Percentiles rank a stretch among this genome's conserved stretches.
Conservation (phyloP, 768 basidiomycete genomes). For the Termitomyces eurrhizus region DNA sequence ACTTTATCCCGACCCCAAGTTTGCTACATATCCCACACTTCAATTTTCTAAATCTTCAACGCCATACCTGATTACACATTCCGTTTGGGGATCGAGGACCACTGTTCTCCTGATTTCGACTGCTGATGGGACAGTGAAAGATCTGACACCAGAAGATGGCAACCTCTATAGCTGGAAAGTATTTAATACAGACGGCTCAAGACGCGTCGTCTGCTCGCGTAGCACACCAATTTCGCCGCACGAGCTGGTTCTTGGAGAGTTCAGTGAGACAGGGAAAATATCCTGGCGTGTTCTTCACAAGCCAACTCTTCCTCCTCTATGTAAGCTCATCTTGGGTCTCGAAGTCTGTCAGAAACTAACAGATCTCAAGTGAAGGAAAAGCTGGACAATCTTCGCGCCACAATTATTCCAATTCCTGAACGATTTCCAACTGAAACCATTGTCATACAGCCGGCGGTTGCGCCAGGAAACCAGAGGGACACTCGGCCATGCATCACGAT, state of each 20-base stretch:
- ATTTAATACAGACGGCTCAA: conserved; percentile 41
- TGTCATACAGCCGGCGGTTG: conserved; percentile 34
- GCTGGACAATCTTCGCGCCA: conserved; percentile 36
- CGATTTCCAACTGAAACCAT: conserved; percentile 52
- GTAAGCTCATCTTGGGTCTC: conserved; percentile 29
- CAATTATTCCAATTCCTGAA: conserved; percentile 46
- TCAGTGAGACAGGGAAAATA: conserved; percentile 21
- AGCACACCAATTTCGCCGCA: conserved; percentile 45
- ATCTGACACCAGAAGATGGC: conserved; percentile 38
- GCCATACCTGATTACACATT: conserved; percentile 38
- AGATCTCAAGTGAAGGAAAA: conserved; percentile 37
- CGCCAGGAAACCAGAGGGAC: conserved; percentile 6
- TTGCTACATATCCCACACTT: conserved; percentile 41
- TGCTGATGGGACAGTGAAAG: conserved; percentile 33
- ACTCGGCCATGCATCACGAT: conserved; percentile 45
- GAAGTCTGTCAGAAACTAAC: neutral
- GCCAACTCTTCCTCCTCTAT: conserved; percentile 31
- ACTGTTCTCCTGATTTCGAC: conserved; percentile 46
- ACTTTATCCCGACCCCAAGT: conserved; percentile 49
- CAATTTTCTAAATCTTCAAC: conserved; percentile 10
- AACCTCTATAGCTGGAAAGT: conserved; percentile 51
- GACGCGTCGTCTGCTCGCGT: conserved; percentile 41
- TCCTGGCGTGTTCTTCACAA: conserved; percentile 41
- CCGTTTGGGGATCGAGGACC: conserved; percentile 50
- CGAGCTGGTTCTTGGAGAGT: conserved; percentile 45